phyloP scores from a whole-genome alignment of 441 rosid genomes.

The Flueggea neowawraea region DNA sequence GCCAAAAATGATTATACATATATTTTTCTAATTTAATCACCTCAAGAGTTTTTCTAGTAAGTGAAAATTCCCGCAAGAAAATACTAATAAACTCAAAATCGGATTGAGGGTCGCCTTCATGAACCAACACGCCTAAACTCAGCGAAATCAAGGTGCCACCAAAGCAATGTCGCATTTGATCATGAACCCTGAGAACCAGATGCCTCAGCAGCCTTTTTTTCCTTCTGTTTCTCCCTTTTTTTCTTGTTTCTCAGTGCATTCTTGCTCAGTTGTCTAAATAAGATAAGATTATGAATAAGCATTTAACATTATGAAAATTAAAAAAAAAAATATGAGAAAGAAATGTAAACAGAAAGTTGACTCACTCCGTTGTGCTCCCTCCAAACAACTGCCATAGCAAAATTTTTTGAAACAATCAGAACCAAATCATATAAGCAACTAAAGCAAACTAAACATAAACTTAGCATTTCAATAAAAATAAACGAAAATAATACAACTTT shows the following conservation, averaged over 20 bases:
- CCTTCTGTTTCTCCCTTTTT: constrained; percentile 79
- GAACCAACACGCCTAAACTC: background rate
- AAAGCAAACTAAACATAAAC: background rate
- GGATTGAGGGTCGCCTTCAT: background rate
- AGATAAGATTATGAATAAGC: background rate
- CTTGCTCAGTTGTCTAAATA: constrained; percentile 78
- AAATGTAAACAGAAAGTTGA: constrained; percentile 6
- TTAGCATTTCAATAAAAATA: background rate
- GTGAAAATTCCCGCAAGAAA: no score
- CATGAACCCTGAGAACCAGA: constrained; percentile 9
- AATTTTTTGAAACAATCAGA: constrained; percentile 32
- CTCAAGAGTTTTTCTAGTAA: no score
- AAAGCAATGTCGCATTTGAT: background rate
- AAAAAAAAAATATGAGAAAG: background rate
- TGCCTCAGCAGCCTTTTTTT: constrained; percentile 50
- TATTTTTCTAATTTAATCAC: no score
- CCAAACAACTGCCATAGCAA: constrained; percentile 61
- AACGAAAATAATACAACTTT: no score
- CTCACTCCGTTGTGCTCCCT: constrained; percentile 62
- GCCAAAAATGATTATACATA: no score
- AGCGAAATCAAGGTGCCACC: background rate
- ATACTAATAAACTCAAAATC: background rate
- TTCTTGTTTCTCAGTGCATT: constrained; percentile 87
- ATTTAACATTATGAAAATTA: background rate
- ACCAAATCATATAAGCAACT: constrained; percentile 4